Conservation (phyloP, 352 stramenopile species). For the Globisporangium alternatum region DNA sequence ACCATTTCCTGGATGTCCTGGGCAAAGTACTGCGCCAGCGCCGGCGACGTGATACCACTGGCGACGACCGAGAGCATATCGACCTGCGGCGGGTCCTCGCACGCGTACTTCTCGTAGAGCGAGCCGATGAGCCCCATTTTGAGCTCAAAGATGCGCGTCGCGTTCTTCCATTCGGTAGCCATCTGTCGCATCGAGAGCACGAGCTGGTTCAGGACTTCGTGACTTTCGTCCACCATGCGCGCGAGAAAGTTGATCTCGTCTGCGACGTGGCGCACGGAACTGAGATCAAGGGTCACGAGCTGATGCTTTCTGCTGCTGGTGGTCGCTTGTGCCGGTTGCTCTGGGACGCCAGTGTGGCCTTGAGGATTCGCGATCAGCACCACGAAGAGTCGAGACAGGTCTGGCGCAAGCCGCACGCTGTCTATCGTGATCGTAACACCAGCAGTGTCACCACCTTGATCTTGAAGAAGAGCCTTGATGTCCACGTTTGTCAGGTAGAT, state of each 20-base stretch:
- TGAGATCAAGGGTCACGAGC: conserved; percentile 40
- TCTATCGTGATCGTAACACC: conserved; percentile 27
- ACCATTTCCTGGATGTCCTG: conserved; percentile 85
- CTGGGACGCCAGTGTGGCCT: background rate
- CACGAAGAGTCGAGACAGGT: conserved; percentile 42
- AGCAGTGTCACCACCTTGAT: background rate
- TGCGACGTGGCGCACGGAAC: conserved; percentile 22
- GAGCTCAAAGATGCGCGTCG: conserved; percentile 70
- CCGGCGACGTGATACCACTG: conserved; percentile 56
- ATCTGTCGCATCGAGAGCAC: conserved; percentile 36
- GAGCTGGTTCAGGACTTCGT: conserved; percentile 32
- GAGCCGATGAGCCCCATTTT: conserved; percentile 72
- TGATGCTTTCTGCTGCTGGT: conserved; percentile 19
- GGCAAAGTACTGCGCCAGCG: conserved; percentile 73
- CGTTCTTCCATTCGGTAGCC: conserved; percentile 67
- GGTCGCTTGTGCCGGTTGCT: conserved; percentile 3
- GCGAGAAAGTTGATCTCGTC: conserved; percentile 35
- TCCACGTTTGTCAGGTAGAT: conserved; percentile 48
- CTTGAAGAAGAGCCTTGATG: conserved; percentile 27
- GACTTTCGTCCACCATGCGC: conserved; percentile 22
- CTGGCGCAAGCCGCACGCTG: conserved; percentile 27
- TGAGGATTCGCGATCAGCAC: conserved; percentile 6
- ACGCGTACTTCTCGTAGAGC: conserved; percentile 79
- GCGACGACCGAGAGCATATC: conserved; percentile 70
- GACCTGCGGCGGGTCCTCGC: conserved; percentile 54